phyloP scores from a whole-genome alignment of 1,284 basidiomycete genomes.

The Paramarasmius palmivorus region DNA sequence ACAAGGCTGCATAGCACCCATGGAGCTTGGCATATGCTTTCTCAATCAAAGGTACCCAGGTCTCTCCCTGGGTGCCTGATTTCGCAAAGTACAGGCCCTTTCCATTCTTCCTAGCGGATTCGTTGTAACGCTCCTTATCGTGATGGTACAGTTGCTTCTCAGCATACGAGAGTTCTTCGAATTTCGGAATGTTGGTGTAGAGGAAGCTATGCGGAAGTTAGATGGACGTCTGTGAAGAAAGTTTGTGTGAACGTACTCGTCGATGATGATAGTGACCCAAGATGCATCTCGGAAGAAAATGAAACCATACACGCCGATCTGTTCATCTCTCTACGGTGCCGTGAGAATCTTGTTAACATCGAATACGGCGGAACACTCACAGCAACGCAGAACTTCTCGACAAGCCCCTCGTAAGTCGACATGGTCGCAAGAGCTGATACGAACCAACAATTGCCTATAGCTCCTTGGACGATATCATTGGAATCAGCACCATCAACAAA shows the following conservation, averaged over 20 bases:
- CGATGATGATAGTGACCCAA: conserved; percentile 37
- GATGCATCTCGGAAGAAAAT: conserved; percentile 35
- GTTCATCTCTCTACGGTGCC: conserved; percentile 26
- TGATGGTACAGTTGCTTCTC: conserved; percentile 27
- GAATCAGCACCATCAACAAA: conserved; percentile 38
- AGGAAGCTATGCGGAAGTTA: conserved; percentile 21
- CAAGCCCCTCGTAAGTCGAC: conserved; percentile 36
- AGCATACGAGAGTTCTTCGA: conserved; percentile 21
- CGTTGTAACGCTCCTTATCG: conserved; percentile 26
- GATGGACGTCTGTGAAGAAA: neutral
- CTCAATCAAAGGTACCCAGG: conserved; percentile 49
- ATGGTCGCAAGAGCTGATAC: conserved; percentile 47
- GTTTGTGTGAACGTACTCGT: conserved; percentile 27
- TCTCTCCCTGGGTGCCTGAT: conserved; percentile 27
- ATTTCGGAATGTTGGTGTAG: conserved; percentile 26
- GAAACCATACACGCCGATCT: conserved; percentile 41
- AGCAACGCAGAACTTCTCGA: conserved; percentile 52
- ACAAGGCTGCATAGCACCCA: conserved; percentile 44
- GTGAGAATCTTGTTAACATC: neutral
- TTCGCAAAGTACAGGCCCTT: conserved; percentile 29
- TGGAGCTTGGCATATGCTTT: conserved; percentile 57
- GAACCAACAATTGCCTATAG: conserved; percentile 50
- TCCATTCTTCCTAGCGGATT: conserved; percentile 24
- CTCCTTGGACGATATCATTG: conserved; percentile 45
- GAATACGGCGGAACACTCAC: conserved; percentile 27